A percentile compares a stretch with the other conserved stretches of the same genome.
These are phyloP conservation scores for Colletotrichum theobromicola DNA, from an alignment of 2,329 filamentous ascomycete genomes.

Conservation along the genomic window DNA sequence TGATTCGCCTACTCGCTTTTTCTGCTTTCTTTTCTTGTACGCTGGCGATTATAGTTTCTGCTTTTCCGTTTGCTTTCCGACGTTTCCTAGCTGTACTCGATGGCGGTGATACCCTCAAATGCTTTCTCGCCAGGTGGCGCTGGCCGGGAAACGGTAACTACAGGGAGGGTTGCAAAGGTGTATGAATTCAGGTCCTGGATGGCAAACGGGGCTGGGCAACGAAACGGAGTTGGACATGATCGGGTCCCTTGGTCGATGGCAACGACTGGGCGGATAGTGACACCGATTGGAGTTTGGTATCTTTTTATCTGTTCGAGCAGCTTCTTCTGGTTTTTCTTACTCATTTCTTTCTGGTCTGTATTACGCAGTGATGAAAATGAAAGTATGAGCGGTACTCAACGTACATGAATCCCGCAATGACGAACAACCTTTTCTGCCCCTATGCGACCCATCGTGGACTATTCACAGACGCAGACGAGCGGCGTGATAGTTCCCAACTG, in stretches of 20 bases:
- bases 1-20: background rate
- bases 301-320: background rate
- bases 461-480: background rate
- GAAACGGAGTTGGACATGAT: background rate
- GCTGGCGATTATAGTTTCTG: background rate
- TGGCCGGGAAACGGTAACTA: slow-evolving; percentile 12
- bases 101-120: slow-evolving; percentile 17
- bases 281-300: slow-evolving; percentile 6
- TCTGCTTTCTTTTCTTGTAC: background rate
- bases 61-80: background rate
- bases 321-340: background rate
- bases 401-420: background rate
- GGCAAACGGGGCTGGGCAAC: slow-evolving; percentile 9
- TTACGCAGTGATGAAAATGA: slow-evolving; percentile 13
- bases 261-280: background rate
- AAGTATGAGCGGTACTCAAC: background rate
- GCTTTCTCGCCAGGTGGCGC: slow-evolving; percentile 22
- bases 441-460: background rate
- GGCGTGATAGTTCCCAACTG: background rate
- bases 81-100: background rate
- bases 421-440: background rate
- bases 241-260: background rate
- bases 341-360: background rate
- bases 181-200: slow-evolving; percentile 5
- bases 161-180: background rate